Percentiles rank a stretch among this genome's conserved stretches.
phyloP scores from a whole-genome alignment of 495 filamentous ascomycete genomes.

The Neurospora sp. region DNA sequence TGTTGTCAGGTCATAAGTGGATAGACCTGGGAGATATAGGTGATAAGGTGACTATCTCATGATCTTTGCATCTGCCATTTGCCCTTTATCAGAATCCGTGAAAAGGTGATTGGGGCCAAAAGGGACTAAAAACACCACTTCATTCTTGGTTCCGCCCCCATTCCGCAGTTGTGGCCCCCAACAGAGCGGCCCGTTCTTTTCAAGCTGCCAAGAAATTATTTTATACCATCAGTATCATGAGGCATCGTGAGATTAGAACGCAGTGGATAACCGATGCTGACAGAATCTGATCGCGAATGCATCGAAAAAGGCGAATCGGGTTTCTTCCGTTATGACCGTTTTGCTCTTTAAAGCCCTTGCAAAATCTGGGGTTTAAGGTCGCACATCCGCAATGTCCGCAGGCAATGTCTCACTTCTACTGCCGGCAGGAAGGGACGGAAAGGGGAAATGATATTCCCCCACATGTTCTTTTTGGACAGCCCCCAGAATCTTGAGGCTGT shows the following conservation, averaged over 20 bases:
- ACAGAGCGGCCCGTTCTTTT: neutral
- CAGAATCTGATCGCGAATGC: neutral
- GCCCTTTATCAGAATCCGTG: neutral
- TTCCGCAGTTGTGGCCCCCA: neutral
- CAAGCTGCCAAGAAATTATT: neutral
- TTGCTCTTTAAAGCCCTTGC: neutral
- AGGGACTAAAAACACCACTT: too few relatives aligned
- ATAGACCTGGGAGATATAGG: too few relatives aligned
- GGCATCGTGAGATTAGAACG: neutral
- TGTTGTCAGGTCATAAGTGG: too few relatives aligned
- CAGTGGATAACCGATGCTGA: neutral
- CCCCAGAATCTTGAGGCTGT: neutral
- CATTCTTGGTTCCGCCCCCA: neutral
- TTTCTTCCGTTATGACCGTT: neutral
- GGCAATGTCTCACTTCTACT: neutral
- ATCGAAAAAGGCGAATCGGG: neutral
- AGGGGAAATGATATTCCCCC: neutral
- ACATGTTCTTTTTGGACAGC: too few relatives aligned
- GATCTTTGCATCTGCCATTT: too few relatives aligned
- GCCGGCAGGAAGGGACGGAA: neutral
- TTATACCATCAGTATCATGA: neutral
- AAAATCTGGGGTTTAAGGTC: neutral
- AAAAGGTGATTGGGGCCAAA: neutral
- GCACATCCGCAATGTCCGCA: neutral
- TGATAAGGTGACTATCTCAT: too few relatives aligned